Percentiles rank a stretch among this genome's conserved stretches.
These are phyloP conservation scores for Leccinum pellstonianum DNA, from an alignment of 768 basidiomycete genomes.

Conservation along the genomic window DNA sequence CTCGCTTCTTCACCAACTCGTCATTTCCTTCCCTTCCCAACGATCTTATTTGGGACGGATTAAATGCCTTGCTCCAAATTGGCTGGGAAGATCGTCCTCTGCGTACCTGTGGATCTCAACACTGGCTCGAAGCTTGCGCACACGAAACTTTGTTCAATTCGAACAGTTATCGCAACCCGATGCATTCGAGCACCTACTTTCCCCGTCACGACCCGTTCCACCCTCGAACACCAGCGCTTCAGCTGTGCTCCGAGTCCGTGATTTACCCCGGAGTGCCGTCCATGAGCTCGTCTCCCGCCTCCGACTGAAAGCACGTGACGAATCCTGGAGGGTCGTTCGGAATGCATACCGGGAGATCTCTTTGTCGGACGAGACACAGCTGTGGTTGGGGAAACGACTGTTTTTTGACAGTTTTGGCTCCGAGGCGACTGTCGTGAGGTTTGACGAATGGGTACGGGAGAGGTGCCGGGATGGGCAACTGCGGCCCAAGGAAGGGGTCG, in stretches of 20 bases:
- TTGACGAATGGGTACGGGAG: constrained; percentile 55
- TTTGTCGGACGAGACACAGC: constrained; percentile 36
- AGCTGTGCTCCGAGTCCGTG: constrained; percentile 6
- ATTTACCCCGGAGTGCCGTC: constrained; percentile 44
- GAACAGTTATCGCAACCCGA: constrained; percentile 41
- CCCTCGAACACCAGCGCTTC: background rate
- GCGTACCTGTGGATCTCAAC: constrained; percentile 50
- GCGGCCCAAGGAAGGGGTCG: constrained; percentile 53
- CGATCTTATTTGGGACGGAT: constrained; percentile 40
- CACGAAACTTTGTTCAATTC: constrained; percentile 53
- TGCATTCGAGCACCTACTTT: constrained; percentile 27
- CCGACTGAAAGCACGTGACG: constrained; percentile 49
- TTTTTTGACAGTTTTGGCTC: constrained; percentile 40
- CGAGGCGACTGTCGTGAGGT: constrained; percentile 25
- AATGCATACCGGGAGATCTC: constrained; percentile 62
- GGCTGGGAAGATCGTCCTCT: constrained; percentile 38
- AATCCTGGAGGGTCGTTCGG: constrained; percentile 60
- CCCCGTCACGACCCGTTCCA: constrained; percentile 1
- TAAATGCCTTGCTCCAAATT: constrained; percentile 23
- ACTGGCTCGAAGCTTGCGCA: constrained; percentile 52
- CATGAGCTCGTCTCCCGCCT: constrained; percentile 45
- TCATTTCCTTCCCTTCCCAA: constrained; percentile 64
- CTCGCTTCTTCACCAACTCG: constrained; percentile 58
- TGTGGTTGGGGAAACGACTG: constrained; percentile 51
- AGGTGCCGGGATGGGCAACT: constrained; percentile 46